Evolutionary conservation across 2,329 filamentous ascomycete genomes (phyloP), one percentile per base, ranked within the genome.

Genomic region (Cadophora malorum): DNA sequence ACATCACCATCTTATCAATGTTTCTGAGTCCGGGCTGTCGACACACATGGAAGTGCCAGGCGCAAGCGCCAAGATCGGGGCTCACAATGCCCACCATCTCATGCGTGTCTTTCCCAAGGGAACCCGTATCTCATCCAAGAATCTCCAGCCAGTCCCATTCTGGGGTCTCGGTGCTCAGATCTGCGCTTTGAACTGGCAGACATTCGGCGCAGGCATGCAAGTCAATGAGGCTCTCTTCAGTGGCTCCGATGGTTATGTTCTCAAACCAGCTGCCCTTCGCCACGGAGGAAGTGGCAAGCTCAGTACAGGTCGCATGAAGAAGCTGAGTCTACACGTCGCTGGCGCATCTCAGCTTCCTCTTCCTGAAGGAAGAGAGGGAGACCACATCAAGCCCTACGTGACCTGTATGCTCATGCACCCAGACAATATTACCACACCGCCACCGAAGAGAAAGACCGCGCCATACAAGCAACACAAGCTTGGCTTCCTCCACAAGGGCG

Each of bases 31-130:
- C 0, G 87, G 86, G 0, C 79, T 91, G 0, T 78, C 81, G 3
- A 75, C 80, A 1, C 82, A 88, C 65, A 79, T 91, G 66, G 83
- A 85, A 0, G 76, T 76, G 23, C 50, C 65, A 8, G 60, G 45
- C 0, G 74, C 79, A 55, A 81, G 79, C 56, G 74, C 80, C 16
- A 81, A 82, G 41, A 88, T 91, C 64, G 80, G 85, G 0, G 76
- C 76, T 0, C 89, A 91, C 79, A 91, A 91, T 70, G 80, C 88
- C 0, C 80, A 83, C 23, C 87, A 90, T 68, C 81, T 91, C n/a
- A 91, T 91, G 89, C 85, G 89, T 4, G 88, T 91, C 1, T 91
- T 82, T 71, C 89, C 89, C 47, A 91, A 91, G 74, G 89, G 89
- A 60, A 90, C 88, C 0, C 86, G 89, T 53, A 91, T 91, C 75